Evolutionary conservation across 345 rosid species (phyloP).

Genomic region (Microcos paniculata): DNA sequence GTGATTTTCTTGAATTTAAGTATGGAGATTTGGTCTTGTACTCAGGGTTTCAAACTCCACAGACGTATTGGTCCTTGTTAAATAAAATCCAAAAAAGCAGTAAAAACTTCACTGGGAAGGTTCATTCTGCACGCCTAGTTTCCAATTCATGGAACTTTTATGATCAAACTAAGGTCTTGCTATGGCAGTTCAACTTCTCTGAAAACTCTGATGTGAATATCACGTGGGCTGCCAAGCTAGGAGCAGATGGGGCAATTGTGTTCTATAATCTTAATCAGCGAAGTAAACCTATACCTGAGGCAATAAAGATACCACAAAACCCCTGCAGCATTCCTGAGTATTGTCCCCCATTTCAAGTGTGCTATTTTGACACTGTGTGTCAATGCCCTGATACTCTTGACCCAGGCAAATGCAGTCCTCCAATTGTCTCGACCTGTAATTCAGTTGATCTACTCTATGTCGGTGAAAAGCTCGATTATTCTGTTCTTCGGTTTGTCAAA

Average conservation of each 20-base stretch:
- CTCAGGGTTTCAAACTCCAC: conserved; percentile 40
- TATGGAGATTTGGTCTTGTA: conserved; percentile 49
- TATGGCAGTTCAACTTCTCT: conserved; percentile 43
- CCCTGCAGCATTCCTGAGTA: conserved; percentile 42
- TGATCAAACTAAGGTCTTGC: conserved; percentile 30
- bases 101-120: conserved; percentile 25
- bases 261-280: conserved; percentile 40
- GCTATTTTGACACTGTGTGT: conserved; percentile 36
- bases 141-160: conserved; percentile 55
- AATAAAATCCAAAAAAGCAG: conserved; percentile 31
- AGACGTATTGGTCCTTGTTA: conserved; percentile 50
- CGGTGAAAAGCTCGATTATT: conserved; percentile 51
- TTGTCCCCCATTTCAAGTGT: conserved; percentile 34
- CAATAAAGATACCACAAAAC: conserved; percentile 38
- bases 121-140: conserved; percentile 34
- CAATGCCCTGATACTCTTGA: conserved; percentile 40
- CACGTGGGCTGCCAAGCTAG: conserved; percentile 41
- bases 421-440: conserved; percentile 28
- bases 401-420: conserved; percentile 28
- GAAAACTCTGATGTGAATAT: conserved; percentile 30
- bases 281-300: conserved; percentile 19
- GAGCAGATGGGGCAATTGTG: conserved; percentile 32
- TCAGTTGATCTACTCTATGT: conserved; percentile 28
- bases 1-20: conserved; percentile 32
- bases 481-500: conserved; percentile 41